Conservation (phyloP, 2,329 filamentous ascomycete species). For the Colletotrichum navitas region DNA sequence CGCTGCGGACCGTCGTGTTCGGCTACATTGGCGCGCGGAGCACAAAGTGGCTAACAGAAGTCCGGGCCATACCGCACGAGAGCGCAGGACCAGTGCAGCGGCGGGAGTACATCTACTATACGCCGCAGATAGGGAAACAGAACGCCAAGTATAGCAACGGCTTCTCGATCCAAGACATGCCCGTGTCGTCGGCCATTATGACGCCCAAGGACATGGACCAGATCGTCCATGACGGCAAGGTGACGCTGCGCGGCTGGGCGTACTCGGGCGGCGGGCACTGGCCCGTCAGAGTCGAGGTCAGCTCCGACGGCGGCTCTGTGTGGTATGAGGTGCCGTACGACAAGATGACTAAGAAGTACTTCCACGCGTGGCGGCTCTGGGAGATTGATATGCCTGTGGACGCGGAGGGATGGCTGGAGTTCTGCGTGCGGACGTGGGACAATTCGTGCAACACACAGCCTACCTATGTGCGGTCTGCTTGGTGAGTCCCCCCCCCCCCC, state of each 20-base stretch:
- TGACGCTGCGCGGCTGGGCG: conserved; percentile 67
- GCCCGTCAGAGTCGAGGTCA: conserved; percentile 74
- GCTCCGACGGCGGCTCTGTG: conserved; percentile 70
- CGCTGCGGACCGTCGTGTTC: conserved; percentile 71
- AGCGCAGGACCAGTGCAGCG: conserved; percentile 72
- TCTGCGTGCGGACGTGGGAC: conserved; percentile 71
- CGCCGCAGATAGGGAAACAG: conserved; percentile 76
- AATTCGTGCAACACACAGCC: conserved; percentile 73
- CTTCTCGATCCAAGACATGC: conserved; percentile 79
- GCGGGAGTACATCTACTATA: conserved; percentile 77
- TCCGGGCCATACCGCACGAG: conserved; percentile 70
- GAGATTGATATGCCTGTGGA: conserved; percentile 72
- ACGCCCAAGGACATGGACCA: conserved; percentile 69
- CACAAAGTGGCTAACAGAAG: conserved; percentile 72
- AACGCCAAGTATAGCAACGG: conserved; percentile 71
- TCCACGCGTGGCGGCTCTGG: conserved; percentile 75
- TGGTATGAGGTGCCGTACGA: conserved; percentile 74
- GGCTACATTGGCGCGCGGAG: conserved; percentile 77
- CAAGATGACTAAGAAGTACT: conserved; percentile 72
- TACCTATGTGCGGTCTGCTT: conserved; percentile 57
- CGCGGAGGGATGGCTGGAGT: conserved; percentile 71
- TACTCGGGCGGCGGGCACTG: conserved; percentile 70
- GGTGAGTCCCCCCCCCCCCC: background rate
- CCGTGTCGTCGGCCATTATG: conserved; percentile 76
- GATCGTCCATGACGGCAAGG: conserved; percentile 70